Conservation (phyloP, 306 rosid species). For the Erythrophleum fordii region DNA sequence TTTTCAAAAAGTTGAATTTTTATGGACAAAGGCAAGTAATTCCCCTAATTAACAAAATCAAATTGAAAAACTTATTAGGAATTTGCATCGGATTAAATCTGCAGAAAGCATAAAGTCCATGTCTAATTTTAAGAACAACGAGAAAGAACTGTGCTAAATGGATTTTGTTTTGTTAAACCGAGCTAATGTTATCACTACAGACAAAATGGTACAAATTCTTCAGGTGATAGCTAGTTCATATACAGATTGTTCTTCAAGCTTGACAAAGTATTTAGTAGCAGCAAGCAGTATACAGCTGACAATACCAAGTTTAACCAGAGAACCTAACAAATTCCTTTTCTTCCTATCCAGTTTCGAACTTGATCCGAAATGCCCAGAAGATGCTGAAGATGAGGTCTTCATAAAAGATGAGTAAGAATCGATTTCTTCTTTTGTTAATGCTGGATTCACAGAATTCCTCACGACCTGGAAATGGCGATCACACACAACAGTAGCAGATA, state of each 20-base stretch:
- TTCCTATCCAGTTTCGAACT: slow-evolving; percentile 25
- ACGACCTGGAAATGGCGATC: slow-evolving; percentile 72
- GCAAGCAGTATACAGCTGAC: slow-evolving; percentile 44
- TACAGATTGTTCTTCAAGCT: slow-evolving; percentile 35
- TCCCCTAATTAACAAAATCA: not conserved
- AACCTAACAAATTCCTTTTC: slow-evolving; percentile 18
- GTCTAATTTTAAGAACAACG: not conserved
- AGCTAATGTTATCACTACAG: not conserved
- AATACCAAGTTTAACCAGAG: slow-evolving; percentile 46
- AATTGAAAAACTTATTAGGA: not conserved
- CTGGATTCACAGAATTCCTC: slow-evolving; percentile 68
- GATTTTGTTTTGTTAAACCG: not conserved
- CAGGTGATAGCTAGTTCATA: slow-evolving; percentile 46
- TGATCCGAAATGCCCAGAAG: slow-evolving; percentile 35
- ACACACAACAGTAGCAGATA: slow-evolving; percentile 59
- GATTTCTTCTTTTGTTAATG: slow-evolving; percentile 59
- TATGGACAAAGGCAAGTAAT: too few species aligned
- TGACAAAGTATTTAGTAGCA: slow-evolving; percentile 50
- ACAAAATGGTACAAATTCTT: slow-evolving; percentile 17
- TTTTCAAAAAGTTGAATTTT: too few species aligned
- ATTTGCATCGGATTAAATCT: not conserved
- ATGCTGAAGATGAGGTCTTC: slow-evolving; percentile 52
- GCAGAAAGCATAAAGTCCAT: not conserved
- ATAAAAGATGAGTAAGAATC: slow-evolving; percentile 60
- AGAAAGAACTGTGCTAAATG: not conserved